Percentiles rank a stretch among this genome's conserved stretches.
These are phyloP conservation scores for Sclerotinia glacialis DNA, from an alignment of 2,329 filamentous ascomycete genomes.

Conservation along the genomic window DNA sequence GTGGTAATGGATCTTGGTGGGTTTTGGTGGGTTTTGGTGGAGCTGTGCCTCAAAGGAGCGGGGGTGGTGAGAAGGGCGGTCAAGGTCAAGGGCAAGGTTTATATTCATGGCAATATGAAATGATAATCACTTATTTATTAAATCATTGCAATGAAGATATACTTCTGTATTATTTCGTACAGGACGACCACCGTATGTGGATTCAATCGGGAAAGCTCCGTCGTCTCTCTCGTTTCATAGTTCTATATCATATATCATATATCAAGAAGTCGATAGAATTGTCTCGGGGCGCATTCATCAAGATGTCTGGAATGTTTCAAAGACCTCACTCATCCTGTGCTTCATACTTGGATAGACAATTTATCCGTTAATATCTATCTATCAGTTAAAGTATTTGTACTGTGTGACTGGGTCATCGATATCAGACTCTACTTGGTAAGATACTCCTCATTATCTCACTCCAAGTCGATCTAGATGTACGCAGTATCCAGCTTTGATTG, in stretches of 20 bases:
- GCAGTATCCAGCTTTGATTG: neutral
- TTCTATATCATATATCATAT: neutral
- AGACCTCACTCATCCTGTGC: neutral
- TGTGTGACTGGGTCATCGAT: too few relatives aligned
- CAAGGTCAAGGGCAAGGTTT: neutral
- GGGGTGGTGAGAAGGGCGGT: slow-evolving; percentile 3
- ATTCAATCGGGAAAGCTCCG: neutral
- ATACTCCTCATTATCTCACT: too few relatives aligned
- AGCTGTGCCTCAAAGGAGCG: neutral
- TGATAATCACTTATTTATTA: too few relatives aligned
- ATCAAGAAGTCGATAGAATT: neutral
- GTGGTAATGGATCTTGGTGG: neutral
- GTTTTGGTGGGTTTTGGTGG: neutral
- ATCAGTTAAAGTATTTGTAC: too few relatives aligned
- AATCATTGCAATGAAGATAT: neutral
- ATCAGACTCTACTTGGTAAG: too few relatives aligned
- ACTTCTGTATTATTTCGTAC: neutral
- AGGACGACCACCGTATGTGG: neutral
- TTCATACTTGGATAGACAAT: too few relatives aligned
- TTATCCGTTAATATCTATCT: too few relatives aligned
- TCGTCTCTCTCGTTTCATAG: neutral
- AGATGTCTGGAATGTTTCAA: neutral
- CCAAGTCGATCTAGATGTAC: neutral
- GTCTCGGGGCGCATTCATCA: neutral
- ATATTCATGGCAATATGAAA: too few relatives aligned